Conservation (phyloP, 352 stramenopile species). For the Pythium dissotocum region DNA sequence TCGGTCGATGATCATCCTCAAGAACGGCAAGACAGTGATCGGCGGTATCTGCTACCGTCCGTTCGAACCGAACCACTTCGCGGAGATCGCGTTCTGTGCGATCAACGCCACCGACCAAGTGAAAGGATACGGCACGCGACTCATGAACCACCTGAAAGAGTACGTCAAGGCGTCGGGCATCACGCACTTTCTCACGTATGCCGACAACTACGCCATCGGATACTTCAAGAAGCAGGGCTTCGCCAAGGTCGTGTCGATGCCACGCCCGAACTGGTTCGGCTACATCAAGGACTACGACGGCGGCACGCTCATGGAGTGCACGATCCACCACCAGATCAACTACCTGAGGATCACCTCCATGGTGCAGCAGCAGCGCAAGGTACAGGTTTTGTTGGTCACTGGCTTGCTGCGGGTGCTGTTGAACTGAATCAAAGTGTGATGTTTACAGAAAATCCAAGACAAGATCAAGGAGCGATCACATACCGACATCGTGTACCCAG, state of each 20-base stretch:
- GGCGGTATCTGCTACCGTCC: conserved; percentile 98
- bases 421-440: not conserved
- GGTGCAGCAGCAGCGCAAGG: conserved; percentile 93
- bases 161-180: conserved; percentile 91
- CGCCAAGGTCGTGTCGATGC: conserved; percentile 87
- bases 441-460: conserved; percentile 71
- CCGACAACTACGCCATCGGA: conserved; percentile 98
- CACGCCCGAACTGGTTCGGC: conserved; percentile 90
- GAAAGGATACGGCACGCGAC: conserved; percentile 96
- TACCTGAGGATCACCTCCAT: conserved; percentile 96
- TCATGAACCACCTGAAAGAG: conserved; percentile 99
- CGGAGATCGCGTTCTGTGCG: conserved; percentile 99
- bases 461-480: conserved; percentile 80
- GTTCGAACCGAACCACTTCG: conserved; percentile 95
- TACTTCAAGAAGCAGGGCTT: conserved; percentile 99
- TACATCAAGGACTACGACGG: conserved; percentile 99
- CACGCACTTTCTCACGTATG: conserved; percentile 98
- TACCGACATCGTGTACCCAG: conserved; percentile 71
- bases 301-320: conserved; percentile 99
- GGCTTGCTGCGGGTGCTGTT: not conserved
- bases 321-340: conserved; percentile 97
- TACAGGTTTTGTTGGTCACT: conserved; percentile 31
- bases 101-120: conserved; percentile 97
- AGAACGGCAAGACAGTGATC: conserved; percentile 92
- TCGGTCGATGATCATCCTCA: conserved; percentile 92